These are phyloP conservation scores for Conringia planisiliqua DNA, from an alignment of 345 rosid species.

Conservation along the genomic window DNA sequence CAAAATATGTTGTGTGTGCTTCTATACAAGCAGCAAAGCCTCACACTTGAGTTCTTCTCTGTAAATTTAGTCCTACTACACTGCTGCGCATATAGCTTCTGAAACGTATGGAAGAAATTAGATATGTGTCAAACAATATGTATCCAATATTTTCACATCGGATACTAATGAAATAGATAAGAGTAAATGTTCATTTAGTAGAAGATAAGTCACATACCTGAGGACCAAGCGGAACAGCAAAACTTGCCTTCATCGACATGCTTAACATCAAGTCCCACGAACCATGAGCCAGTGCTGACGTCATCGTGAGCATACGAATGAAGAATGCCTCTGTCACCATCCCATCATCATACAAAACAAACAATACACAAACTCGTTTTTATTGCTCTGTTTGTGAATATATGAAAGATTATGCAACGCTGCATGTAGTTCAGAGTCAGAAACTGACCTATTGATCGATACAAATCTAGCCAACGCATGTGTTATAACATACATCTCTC, in stretches of 20 bases:
- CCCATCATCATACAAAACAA: constrained; percentile 10
- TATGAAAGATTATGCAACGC: background rate
- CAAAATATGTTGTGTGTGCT: background rate
- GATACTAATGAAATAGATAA: background rate
- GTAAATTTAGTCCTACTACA: constrained; percentile 16
- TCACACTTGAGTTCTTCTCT: background rate
- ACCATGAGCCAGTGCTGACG: constrained; percentile 77
- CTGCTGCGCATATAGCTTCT: constrained; percentile 79
- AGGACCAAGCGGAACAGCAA: constrained; percentile 74
- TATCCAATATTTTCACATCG: background rate
- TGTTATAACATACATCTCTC: constrained; percentile 72
- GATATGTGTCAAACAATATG: background rate
- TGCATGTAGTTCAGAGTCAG: background rate
- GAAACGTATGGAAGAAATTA: constrained; percentile 18
- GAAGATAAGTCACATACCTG: constrained; percentile 42
- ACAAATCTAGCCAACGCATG: constrained; percentile 64
- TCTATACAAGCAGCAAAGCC: constrained; percentile 15
- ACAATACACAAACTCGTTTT: background rate
- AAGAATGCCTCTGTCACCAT: constrained; percentile 49
- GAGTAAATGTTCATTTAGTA: constrained; percentile 2
- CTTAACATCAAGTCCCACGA: constrained; percentile 64
- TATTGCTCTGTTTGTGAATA: background rate
- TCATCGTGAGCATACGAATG: constrained; percentile 71
- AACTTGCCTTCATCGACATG: constrained; percentile 65
- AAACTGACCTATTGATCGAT: constrained; percentile 59